Evolutionary conservation across 148 eudicot species (phyloP).

Genomic region (Suaeda aralocaspica): DNA sequence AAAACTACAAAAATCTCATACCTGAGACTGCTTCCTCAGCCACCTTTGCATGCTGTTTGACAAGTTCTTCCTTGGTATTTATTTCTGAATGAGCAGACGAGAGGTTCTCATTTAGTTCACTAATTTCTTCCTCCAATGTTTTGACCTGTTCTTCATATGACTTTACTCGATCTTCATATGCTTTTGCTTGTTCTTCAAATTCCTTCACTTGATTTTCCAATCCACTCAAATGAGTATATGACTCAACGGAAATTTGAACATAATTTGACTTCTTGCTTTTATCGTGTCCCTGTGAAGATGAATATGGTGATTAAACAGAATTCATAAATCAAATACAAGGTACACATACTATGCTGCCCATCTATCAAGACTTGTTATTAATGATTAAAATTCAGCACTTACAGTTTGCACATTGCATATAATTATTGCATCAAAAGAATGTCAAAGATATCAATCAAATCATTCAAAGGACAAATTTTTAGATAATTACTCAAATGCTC

Average conservation of each 20-base stretch:
- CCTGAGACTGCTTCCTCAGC: constrained; percentile 99
- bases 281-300: constrained; percentile 35
- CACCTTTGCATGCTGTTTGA: constrained; percentile 92
- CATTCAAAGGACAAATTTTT: too few relatives aligned
- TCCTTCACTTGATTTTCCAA: constrained; percentile 68
- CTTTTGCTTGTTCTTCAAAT: constrained; percentile 33
- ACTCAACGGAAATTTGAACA: constrained; percentile 88
- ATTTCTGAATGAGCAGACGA: constrained; percentile 71
- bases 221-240: constrained; percentile 74
- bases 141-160: constrained; percentile 57
- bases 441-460: too few relatives aligned
- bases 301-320: background rate
- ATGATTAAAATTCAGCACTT: background rate
- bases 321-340: background rate
- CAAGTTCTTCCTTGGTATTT: constrained; percentile 70
- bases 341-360: background rate
- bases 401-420: background rate
- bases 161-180: constrained; percentile 51
- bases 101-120: constrained; percentile 64
- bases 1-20: constrained; percentile 14
- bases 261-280: constrained; percentile 59
- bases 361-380: background rate
- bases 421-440: background rate
- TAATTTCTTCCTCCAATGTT: constrained; percentile 56
- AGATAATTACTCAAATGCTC: too few relatives aligned